Evolutionary conservation across 2,329 filamentous ascomycete genomes (phyloP).

Genomic region (Fusarium kyushuense): DNA sequence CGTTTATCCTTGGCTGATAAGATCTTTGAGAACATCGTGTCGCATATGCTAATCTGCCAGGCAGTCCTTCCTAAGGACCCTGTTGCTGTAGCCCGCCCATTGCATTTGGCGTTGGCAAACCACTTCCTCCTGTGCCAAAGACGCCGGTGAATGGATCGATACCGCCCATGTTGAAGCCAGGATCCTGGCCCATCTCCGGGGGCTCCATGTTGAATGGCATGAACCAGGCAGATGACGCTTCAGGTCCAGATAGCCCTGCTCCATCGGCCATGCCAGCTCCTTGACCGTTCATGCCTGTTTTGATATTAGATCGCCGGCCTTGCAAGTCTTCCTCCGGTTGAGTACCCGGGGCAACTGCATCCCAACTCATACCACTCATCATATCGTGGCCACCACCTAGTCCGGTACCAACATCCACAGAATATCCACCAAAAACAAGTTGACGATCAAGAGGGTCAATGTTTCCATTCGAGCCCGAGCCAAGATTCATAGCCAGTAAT

Average conservation of each 20-base stretch:
- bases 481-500: constrained; percentile 65
- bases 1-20: constrained; percentile 21
- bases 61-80: constrained; percentile 44
- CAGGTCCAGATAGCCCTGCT: constrained; percentile 52
- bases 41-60: constrained; percentile 25
- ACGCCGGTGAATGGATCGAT: constrained; percentile 64
- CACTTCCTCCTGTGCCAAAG: constrained; percentile 57
- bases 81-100: constrained; percentile 51
- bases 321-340: constrained; percentile 46
- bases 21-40: constrained; percentile 21
- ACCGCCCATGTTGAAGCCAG: constrained; percentile 56
- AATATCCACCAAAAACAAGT: constrained; percentile 81
- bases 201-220: constrained; percentile 93
- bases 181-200: constrained; percentile 68
- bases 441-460: constrained; percentile 80
- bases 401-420: constrained; percentile 59
- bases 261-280: constrained; percentile 35
- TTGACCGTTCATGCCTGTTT: constrained; percentile 49
- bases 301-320: constrained; percentile 47
- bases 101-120: constrained; percentile 54
- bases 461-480: constrained; percentile 62
- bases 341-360: constrained; percentile 53
- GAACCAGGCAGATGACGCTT: constrained; percentile 82
- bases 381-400: constrained; percentile 54
- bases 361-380: constrained; percentile 61